Evolutionary conservation across 2,329 filamentous ascomycete genomes (phyloP), one percentile per base, ranked within the genome.

Genomic region (Diaporthe eres): DNA sequence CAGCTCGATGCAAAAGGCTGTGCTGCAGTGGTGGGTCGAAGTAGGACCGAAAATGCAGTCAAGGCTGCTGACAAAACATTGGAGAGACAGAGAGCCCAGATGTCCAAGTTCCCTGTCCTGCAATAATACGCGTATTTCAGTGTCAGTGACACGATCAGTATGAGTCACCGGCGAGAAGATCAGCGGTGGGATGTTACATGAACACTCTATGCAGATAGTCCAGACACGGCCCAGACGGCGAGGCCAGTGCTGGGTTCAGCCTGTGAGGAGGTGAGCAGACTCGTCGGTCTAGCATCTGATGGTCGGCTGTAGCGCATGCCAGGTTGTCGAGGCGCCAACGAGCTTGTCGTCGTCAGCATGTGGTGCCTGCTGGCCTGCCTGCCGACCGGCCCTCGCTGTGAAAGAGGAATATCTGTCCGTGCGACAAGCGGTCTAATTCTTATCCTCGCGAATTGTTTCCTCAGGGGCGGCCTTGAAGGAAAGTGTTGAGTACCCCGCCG

Each of bases 121-220:
- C n/a, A 25, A 3, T 10, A 42, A 67, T 42, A 70, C 65, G 34
- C 65, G 49, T 42, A 70, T 55, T 53, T 22, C 28, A 25, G 25
- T 65, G 65, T 31, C 28, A 25, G 25, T 65, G 65, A 55, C 49
- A 10, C 22, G 34, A 70, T 55, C 17, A 55, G 47, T 42, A 55
- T 70, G 65, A 70, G 65, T 70, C 65, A 70, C 65, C 65, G 47
- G 47, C 34, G 49, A 70, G 65, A 28, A 70, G 65, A 70, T 70
- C 37, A 42, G 65, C 65, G 65, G 65, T 28, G n/a, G 49, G 65
- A 55, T 55, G 65, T 55, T 42, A 70, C 49, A 70, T 55, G 9
- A 53, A 68, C 12, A 51, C 61, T 34, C 17, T 44, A 25, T 67
- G 61, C 13, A 19, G 34, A 25, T 55, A 49, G 34, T 28, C 31